Conservation (phyloP, 495 filamentous ascomycete species). For the Neurospora sp. region DNA sequence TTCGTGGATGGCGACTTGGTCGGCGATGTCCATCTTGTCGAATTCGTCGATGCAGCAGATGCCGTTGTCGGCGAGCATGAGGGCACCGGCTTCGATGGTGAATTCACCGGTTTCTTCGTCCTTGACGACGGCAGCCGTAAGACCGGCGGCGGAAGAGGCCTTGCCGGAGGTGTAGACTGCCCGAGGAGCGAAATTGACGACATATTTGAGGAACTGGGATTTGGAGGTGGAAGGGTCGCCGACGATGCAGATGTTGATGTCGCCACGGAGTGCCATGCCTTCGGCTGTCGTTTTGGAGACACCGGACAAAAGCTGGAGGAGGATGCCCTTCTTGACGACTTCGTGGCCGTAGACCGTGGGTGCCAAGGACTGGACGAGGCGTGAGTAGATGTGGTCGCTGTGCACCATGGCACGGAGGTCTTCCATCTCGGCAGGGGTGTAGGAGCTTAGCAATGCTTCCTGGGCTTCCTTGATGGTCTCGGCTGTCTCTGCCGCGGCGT, state of each 20-base stretch:
- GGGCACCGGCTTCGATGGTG: conserved; percentile 94
- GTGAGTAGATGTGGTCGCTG: conserved; percentile 85
- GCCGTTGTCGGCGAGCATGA: conserved; percentile 96
- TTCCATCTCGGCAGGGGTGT: conserved; percentile 76
- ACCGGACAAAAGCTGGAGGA: conserved; percentile 88
- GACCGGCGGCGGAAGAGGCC: conserved; percentile 92
- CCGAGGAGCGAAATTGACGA: conserved; percentile 89
- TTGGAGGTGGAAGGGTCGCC: conserved; percentile 98
- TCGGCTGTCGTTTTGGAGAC: conserved; percentile 84
- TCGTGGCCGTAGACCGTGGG: conserved; percentile 97
- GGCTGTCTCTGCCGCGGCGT: conserved; percentile 46
- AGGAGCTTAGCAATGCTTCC: conserved; percentile 71
- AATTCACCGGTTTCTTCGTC: conserved; percentile 98
- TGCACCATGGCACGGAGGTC: conserved; percentile 90
- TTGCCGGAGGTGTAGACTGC: conserved; percentile 98
- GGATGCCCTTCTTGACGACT: conserved; percentile 92
- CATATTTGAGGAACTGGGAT: conserved; percentile 96
- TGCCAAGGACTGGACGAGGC: conserved; percentile 90
- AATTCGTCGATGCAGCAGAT: conserved; percentile 99
- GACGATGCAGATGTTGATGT: conserved; percentile 98
- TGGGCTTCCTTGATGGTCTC: conserved; percentile 76
- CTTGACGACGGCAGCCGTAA: conserved; percentile 94
- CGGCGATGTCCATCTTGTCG: conserved; percentile 97
- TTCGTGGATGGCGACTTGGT: conserved; percentile 99
- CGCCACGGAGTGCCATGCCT: conserved; percentile 86